Base-by-base conservation (phyloP, 2,329 filamentous ascomycete species). In the Knufia fluminis region DNA sequence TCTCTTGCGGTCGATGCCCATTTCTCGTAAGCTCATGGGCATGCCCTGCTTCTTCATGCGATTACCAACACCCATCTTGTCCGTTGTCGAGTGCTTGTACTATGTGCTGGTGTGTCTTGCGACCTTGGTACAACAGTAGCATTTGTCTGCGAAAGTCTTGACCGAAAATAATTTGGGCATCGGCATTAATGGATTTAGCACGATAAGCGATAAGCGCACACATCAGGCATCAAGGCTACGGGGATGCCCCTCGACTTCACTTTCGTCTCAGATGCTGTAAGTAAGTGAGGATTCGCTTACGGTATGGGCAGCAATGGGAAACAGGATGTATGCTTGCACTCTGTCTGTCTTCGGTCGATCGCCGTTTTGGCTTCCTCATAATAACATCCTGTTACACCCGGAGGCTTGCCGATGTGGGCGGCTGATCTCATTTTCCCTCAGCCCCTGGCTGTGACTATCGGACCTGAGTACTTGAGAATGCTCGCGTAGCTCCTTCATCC, bases 1-100 rank as follows among this genome's bases (percentile, higher is more conserved):
- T 66, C 90, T 80, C 78, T 97, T 96, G 63, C 83, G 60, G 33
- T 67, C 80, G 57, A 81, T 79, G 64, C 69, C 71, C 17, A 68
- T 72, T 59, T 95, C 87, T 57, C 92, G 87, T 57, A 96, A 77
- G 57, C 85, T 77, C 62, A 85, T 79, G 48, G 92, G 92, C 57
- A 84, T 76, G 49, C 89, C 91, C 78, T 97, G 92, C 72, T 96
- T 96, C 68, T 90, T 86, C 83, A 96, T 94, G 62, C 90, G 87
- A 66, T 89, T 85, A 67, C 89, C 86, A 54, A 82, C 79, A 74
- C 88, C 90, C 90, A 95, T 95, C 24, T 44, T 47, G 44, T 14
- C 19, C n/a, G n/a, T n/a, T n/a, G n/a, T n/a, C n/a, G n/a, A n/a
- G n/a, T n/a, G n/a, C n/a, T n/a, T n/a, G n/a, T 32, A 32, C 28